A percentile compares a stretch with the other conserved stretches of the same genome.
These are phyloP conservation scores for Smithsoniella earleae DNA, from an alignment of 163 green algal species.

Conservation along the genomic window DNA sequence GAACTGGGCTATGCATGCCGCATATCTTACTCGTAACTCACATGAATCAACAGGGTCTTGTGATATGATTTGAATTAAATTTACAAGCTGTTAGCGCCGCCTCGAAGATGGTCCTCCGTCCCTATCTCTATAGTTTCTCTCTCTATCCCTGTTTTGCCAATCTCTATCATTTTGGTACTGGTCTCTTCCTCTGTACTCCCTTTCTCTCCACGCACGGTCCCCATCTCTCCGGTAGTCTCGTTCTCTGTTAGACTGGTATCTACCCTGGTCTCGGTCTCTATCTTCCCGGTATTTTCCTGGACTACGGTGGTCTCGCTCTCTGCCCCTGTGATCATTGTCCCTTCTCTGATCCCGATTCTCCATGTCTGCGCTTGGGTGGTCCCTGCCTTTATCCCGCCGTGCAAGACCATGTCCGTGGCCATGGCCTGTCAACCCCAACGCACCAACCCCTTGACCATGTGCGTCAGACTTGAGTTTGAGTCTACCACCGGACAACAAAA, in stretches of 20 bases:
- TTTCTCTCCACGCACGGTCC: no score
- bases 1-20: no score
- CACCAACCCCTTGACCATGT: slow-evolving; percentile 7
- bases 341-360: background rate
- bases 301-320: background rate
- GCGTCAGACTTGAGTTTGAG: slow-evolving; percentile 9
- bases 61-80: no score
- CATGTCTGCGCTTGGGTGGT: background rate
- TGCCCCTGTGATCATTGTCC: background rate
- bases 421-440: background rate
- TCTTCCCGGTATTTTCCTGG: background rate
- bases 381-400: background rate
- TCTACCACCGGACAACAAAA: slow-evolving; percentile 6
- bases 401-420: background rate
- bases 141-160: background rate
- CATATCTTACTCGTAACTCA: no score
- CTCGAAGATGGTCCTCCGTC: background rate
- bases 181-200: no score
- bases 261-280: background rate
- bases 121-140: background rate
- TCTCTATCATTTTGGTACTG: no score
- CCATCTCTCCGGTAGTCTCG: no score
- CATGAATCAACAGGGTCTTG: no score
- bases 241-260: no score
- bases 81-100: no score